A percentile compares a stretch with the other conserved stretches of the same genome.
Evolutionary conservation across 768 basidiomycete species (phyloP).

Genomic region (Boletus sp.): DNA sequence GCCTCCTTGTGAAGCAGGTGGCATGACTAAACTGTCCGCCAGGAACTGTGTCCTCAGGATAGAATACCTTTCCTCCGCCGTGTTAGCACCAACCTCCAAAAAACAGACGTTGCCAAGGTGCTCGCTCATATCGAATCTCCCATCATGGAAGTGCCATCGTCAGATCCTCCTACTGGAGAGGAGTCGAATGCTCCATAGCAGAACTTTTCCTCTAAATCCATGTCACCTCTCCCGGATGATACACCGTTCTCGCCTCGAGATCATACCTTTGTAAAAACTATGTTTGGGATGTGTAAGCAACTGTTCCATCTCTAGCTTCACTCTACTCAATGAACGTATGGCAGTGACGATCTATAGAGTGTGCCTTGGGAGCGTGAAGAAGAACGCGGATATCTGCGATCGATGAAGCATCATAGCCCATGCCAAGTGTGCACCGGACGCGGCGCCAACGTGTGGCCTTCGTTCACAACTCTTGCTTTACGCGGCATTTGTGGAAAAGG

Average conservation of each 20-base stretch:
- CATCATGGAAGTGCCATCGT: slow-evolving; percentile 37
- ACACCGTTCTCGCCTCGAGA: no score
- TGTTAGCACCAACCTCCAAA: slow-evolving; percentile 83
- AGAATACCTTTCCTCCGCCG: slow-evolving; percentile 94
- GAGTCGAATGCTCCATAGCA: slow-evolving; percentile 38
- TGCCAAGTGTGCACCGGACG: no score
- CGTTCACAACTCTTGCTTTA: no score
- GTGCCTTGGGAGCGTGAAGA: no score
- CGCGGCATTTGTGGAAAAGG: no score
- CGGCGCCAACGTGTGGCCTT: no score
- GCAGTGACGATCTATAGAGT: no score
- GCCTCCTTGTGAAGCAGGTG: neutral
- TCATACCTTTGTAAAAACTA: slow-evolving; percentile 88
- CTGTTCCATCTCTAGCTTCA: neutral
- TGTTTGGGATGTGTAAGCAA: slow-evolving; percentile 84
- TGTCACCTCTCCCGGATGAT: no score
- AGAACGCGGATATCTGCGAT: no score
- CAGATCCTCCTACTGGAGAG: slow-evolving; percentile 44
- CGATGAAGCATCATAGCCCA: no score
- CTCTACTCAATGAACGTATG: no score
- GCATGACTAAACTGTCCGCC: slow-evolving; percentile 2
- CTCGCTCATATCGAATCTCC: slow-evolving; percentile 35
- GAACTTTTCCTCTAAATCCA: slow-evolving; percentile 38
- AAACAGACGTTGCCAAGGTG: no score
- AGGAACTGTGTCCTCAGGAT: slow-evolving; percentile 88